Conservation (phyloP, 2,329 filamentous ascomycete species). For the Rachicladosporium sp. region DNA sequence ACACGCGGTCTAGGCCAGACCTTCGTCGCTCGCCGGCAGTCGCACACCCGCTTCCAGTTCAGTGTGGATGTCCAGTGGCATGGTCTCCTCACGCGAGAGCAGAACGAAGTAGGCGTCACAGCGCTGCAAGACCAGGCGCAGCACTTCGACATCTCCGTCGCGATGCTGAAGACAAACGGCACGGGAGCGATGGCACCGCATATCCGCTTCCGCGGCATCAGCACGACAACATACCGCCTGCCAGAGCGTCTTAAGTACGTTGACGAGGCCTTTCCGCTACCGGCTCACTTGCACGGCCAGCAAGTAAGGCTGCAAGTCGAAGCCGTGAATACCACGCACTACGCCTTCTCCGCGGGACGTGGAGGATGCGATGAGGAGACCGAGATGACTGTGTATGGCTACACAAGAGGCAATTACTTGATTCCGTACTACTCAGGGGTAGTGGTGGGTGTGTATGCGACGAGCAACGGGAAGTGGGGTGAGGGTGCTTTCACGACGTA, state of each 20-base stretch:
- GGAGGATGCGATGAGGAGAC: constrained; percentile 6
- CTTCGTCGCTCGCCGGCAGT: constrained; percentile 44
- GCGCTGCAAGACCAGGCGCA: constrained; percentile 32
- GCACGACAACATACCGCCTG: constrained; percentile 9
- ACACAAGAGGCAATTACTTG: constrained; percentile 5
- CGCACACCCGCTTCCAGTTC: constrained; percentile 42
- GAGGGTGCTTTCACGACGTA: constrained; percentile 6
- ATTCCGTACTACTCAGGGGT: constrained; percentile 6
- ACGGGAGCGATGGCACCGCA: constrained; percentile 18
- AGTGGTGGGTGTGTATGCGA: constrained; percentile 7
- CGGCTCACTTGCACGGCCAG: constrained; percentile 22
- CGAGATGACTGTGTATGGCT: constrained; percentile 6
- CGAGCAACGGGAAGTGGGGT: constrained; percentile 6
- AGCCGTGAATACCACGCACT: constrained; percentile 36
- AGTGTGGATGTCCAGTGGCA: constrained; percentile 34
- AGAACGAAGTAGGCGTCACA: constrained; percentile 21
- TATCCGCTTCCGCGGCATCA: constrained; percentile 32
- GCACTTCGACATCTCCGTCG: constrained; percentile 35
- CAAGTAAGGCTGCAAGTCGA: constrained; percentile 30
- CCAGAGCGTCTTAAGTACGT: constrained; percentile 7
- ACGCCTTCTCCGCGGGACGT: constrained; percentile 21
- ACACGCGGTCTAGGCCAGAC: constrained; percentile 37
- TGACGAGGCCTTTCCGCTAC: constrained; percentile 22
- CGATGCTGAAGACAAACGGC: constrained; percentile 7
- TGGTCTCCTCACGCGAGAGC: constrained; percentile 32